Base-by-base conservation (phyloP, 495 filamentous ascomycete genomes). In the Beverwykella pulmonaria region DNA sequence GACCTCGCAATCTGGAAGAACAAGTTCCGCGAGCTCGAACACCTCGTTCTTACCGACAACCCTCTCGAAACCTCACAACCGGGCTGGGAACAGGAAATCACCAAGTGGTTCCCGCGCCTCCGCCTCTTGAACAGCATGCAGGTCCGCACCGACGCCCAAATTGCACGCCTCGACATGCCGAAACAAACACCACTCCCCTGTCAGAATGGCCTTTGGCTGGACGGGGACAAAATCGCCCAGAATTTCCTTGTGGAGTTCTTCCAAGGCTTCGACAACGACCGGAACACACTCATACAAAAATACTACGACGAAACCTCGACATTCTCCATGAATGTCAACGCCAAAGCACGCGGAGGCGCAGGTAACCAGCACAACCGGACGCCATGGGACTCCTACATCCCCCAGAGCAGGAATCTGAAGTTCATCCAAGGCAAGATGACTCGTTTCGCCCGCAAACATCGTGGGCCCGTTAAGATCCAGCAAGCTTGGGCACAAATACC, bases 81-180 rank as follows among this genome's bases (percentile, higher is more conserved):
- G 1, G 81, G 79, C 29, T 91, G 88, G 75, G 83, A 84, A 61
- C 75, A 84, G 20, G 88, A 92, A n/a, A 79, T 96, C 69, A 77
- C 90, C 26, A 84, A 86, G 57, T 92, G 92, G 87, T 98, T 89
- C 73, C 92, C 92, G 2, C 85, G 81, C 36, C 81, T 98, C 8
- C 84, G 84, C 52, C 83, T 84, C 34, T 76, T 97, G 61, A 91
- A 93, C 73, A 85, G 85, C 54, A 77, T 84, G 10, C 82, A 88
- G 70, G 86, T 93, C 25, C 84, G 91, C 44, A 88, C 88, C 0
- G 81, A 84, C 0, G 86, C 90, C 63, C 84, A 93, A 67, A 74
- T 88, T 25, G 79, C 80, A n/a, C 71, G 22, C 62, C 58, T 46
- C 55, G 74, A 52, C 59, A 65, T 8, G 48, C 69, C 55, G 76